phyloP scores from a whole-genome alignment of 306 rosid species.

The Castanea mollissima region DNA sequence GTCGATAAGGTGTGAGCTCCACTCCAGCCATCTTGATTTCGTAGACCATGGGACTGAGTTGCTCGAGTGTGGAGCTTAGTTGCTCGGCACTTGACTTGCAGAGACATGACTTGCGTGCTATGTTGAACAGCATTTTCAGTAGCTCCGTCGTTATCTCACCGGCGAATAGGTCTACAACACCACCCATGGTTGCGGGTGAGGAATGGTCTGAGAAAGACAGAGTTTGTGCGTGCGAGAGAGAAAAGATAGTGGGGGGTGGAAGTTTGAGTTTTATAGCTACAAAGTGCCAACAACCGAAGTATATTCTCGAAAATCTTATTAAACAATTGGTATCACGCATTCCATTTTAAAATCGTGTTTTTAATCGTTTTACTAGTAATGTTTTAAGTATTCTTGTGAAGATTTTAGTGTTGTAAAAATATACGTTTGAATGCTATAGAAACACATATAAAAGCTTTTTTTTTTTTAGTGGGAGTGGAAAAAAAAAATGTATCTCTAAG shows the following conservation, averaged over 20 bases:
- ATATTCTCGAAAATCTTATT: too few species aligned
- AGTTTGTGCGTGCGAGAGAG: background rate
- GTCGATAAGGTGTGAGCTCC: slow-evolving; percentile 55
- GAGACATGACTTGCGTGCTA: slow-evolving; percentile 52
- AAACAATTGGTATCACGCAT: too few species aligned
- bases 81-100: slow-evolving; percentile 63
- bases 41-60: slow-evolving; percentile 51
- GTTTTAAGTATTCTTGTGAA: too few species aligned
- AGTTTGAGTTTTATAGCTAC: background rate
- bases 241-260: background rate
- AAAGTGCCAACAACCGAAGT: too few species aligned
- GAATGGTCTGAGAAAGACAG: background rate
- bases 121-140: slow-evolving; percentile 36
- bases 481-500: too few species aligned
- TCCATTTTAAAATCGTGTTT: too few species aligned
- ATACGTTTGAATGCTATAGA: too few species aligned
- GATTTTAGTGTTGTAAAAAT: too few species aligned
- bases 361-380: too few species aligned
- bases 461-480: too few species aligned
- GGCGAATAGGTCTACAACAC: slow-evolving; percentile 67
- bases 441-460: too few species aligned
- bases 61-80: slow-evolving; percentile 27
- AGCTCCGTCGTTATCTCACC: slow-evolving; percentile 87
- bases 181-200: slow-evolving; percentile 39
- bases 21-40: slow-evolving; percentile 86